Evolutionary conservation across 169 alveolate genomes (phyloP).

Genomic region (Neospora caninum): DNA sequence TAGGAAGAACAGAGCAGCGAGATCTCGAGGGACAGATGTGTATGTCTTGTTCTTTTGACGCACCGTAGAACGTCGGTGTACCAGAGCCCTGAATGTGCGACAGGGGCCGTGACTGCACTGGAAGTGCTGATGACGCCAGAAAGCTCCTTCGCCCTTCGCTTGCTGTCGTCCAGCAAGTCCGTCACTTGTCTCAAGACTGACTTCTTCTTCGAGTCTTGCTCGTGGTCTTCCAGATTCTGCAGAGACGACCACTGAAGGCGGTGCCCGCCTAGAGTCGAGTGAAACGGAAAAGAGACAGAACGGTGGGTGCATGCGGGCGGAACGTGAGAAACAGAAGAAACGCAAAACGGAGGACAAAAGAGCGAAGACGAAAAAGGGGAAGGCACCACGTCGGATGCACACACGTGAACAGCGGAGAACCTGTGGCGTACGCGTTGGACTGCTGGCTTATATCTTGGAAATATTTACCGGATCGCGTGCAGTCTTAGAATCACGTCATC

Average conservation of each 20-base stretch:
- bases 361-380: not conserved
- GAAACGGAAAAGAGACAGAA: not conserved
- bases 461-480: no score
- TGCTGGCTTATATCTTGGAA: no score
- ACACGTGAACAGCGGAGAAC: not conserved
- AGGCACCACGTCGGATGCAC: not conserved
- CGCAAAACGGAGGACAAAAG: not conserved
- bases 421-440: no score
- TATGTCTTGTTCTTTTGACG: not conserved
- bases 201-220: constrained; percentile 3
- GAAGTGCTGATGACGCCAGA: constrained; percentile 26
- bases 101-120: constrained; percentile 39
- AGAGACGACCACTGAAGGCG: constrained; percentile 27
- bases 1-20: no score
- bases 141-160: not conserved
- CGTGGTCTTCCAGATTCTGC: constrained; percentile 30
- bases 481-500: no score
- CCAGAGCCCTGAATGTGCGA: constrained; percentile 36
- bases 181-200: constrained; percentile 7
- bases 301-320: not conserved
- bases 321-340: not conserved
- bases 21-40: no score
- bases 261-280: constrained; percentile 6
- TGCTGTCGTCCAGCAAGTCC: constrained; percentile 29
- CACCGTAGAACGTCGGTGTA: constrained; percentile 3